Conservation (phyloP, 768 basidiomycete genomes). For the Panus rudis region DNA sequence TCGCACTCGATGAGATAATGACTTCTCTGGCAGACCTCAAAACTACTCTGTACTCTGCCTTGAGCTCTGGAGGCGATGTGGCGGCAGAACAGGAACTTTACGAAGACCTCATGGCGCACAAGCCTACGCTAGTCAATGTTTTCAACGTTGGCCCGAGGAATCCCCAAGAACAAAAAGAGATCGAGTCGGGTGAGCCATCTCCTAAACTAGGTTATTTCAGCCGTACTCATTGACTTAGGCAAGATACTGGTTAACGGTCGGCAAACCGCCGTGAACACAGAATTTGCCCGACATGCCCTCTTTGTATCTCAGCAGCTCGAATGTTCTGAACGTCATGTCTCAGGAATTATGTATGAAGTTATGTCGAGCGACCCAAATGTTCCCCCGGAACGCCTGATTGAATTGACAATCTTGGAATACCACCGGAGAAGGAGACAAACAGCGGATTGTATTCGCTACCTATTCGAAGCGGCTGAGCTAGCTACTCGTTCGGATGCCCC, state of each 20-base stretch:
- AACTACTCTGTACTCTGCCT: slow-evolving; percentile 40
- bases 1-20: slow-evolving; percentile 41
- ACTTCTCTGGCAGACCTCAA: slow-evolving; percentile 53
- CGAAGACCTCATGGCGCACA: slow-evolving; percentile 64
- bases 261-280: slow-evolving; percentile 65
- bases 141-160: slow-evolving; percentile 60
- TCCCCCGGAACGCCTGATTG: slow-evolving; percentile 47
- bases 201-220: neutral
- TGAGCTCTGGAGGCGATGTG: slow-evolving; percentile 41
- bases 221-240: slow-evolving; percentile 39
- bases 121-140: slow-evolving; percentile 52
- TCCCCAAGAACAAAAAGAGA: slow-evolving; percentile 59
- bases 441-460: slow-evolving; percentile 60
- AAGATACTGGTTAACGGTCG: slow-evolving; percentile 58
- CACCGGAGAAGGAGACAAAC: slow-evolving; percentile 66
- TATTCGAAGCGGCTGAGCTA: slow-evolving; percentile 58
- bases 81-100: slow-evolving; percentile 61
- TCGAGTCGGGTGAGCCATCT: slow-evolving; percentile 47
- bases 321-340: slow-evolving; percentile 76
- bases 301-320: slow-evolving; percentile 78
- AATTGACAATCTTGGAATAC: slow-evolving; percentile 58
- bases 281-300: slow-evolving; percentile 71
- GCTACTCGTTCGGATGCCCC: slow-evolving; percentile 38
- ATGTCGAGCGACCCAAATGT: slow-evolving; percentile 63
- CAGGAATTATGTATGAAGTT: slow-evolving; percentile 58